These are phyloP conservation scores for Mycena vitilis DNA, from an alignment of 768 basidiomycete species.

Conservation along the genomic window DNA sequence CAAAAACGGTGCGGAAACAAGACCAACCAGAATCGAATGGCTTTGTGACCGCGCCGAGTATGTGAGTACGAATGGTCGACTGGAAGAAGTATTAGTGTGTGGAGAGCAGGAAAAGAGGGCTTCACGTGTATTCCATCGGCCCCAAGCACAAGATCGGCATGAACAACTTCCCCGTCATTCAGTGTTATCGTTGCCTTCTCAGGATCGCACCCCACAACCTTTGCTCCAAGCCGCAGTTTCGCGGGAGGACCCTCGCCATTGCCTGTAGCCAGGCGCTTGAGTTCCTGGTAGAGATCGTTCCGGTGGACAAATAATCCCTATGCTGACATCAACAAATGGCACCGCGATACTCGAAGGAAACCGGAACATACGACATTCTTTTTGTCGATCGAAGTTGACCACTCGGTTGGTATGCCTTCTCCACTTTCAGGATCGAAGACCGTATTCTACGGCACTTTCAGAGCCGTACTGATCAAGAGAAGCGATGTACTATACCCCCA, in stretches of 20 bases:
- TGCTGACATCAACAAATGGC: not conserved
- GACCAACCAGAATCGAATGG: not conserved
- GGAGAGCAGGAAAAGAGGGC: too few relatives aligned
- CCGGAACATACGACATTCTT: not conserved
- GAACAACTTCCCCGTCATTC: not conserved
- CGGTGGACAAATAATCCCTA: not conserved
- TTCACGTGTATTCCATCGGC: not conserved
- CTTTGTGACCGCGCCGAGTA: not conserved
- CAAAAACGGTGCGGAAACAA: conserved; percentile 17
- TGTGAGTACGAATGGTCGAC: conserved; percentile 6
- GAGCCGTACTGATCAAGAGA: not conserved
- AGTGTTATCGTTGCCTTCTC: not conserved
- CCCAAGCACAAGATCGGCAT: not conserved
- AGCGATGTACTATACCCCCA: conserved; percentile 9
- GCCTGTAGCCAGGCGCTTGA: not conserved
- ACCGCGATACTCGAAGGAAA: not conserved
- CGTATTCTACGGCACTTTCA: not conserved
- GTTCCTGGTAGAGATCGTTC: conserved; percentile 1
- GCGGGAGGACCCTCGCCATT: not conserved
- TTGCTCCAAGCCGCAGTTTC: not conserved
- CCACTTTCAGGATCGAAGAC: conserved; percentile 10
- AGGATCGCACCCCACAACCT: not conserved
- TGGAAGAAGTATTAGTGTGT: not conserved
- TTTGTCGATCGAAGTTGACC: not conserved
- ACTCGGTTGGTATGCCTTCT: not conserved